Conservation (phyloP, 2,329 filamentous ascomycete genomes). For the Cladophialophora carrionii region DNA sequence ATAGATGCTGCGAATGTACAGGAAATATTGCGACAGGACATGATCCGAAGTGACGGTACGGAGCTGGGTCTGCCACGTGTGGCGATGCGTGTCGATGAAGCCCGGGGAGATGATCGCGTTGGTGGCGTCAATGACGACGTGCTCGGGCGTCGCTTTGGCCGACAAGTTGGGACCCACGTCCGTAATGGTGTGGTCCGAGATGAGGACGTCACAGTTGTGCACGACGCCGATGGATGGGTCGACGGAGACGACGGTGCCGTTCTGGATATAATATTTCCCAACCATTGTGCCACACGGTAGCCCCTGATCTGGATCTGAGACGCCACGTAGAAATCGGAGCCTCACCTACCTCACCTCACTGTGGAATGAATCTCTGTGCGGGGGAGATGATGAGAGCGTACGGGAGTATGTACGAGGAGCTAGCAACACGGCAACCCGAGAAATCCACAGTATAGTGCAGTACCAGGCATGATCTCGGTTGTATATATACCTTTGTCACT, state of each 20-base stretch:
- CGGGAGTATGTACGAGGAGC: too few relatives aligned
- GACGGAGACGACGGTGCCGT: slow-evolving; percentile 26
- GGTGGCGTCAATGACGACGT: slow-evolving; percentile 48
- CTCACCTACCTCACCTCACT: too few relatives aligned
- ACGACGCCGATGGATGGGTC: slow-evolving; percentile 23
- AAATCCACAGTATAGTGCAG: too few relatives aligned
- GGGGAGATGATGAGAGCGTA: too few relatives aligned
- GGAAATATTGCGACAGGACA: slow-evolving; percentile 47
- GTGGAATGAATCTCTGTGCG: too few relatives aligned
- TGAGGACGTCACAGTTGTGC: slow-evolving; percentile 22
- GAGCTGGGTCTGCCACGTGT: slow-evolving; percentile 50
- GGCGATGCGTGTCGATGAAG: slow-evolving; percentile 43
- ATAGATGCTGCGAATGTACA: slow-evolving; percentile 26
- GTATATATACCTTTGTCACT: too few relatives aligned
- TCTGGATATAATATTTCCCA: slow-evolving; percentile 22
- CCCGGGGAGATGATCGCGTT: slow-evolving; percentile 42
- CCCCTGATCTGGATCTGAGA: too few relatives aligned
- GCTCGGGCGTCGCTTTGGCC: background rate
- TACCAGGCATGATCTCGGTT: too few relatives aligned
- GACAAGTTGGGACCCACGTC: slow-evolving; percentile 22
- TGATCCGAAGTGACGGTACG: slow-evolving; percentile 48
- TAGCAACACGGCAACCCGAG: too few relatives aligned
- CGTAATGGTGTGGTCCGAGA: slow-evolving; percentile 24
- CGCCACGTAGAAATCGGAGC: too few relatives aligned
- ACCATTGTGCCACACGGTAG: too few relatives aligned